Evolutionary conservation across 2,329 filamentous ascomycete species (phyloP).

Genomic region (Pyrenophora graminea): DNA sequence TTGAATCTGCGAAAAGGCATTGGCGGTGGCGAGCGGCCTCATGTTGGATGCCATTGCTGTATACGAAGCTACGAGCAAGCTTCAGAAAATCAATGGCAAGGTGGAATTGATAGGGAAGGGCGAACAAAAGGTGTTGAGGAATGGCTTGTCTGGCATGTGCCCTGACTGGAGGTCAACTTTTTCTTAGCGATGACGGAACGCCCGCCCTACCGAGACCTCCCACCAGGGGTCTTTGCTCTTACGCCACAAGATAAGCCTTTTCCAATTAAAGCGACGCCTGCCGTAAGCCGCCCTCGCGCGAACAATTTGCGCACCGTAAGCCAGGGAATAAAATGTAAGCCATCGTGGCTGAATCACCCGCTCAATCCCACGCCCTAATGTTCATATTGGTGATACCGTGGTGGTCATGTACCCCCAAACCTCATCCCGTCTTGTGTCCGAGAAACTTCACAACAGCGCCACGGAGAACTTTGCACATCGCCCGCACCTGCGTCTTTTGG

Average conservation of each 20-base stretch:
- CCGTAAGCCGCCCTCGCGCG: slow-evolving; percentile 12
- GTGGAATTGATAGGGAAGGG: slow-evolving; percentile 7
- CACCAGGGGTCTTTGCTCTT: slow-evolving; percentile 11
- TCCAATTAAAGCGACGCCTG: slow-evolving; percentile 20
- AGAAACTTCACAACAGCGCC: no score
- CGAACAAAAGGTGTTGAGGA: slow-evolving; percentile 20
- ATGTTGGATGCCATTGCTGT: slow-evolving; percentile 43
- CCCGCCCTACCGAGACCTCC: slow-evolving; percentile 10
- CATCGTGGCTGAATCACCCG: slow-evolving; percentile 6
- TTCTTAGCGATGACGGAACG: slow-evolving; percentile 37
- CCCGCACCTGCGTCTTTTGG: no score
- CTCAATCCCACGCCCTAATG: slow-evolving; percentile 2
- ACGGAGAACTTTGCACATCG: no score
- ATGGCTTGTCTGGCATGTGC: not conserved
- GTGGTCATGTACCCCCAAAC: not conserved
- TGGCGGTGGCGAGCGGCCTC: slow-evolving; percentile 43
- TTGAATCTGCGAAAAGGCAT: slow-evolving; percentile 37
- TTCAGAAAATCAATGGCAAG: slow-evolving; percentile 17
- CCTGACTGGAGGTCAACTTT: slow-evolving; percentile 28
- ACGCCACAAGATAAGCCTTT: slow-evolving; percentile 20
- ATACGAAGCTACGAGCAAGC: slow-evolving; percentile 9
- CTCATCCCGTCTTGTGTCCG: not conserved
- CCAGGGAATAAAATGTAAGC: not conserved
- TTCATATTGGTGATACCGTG: not conserved
- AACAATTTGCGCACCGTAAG: slow-evolving; percentile 6